Conservation (phyloP, 1,284 basidiomycete genomes). For the Melampsora americana region DNA sequence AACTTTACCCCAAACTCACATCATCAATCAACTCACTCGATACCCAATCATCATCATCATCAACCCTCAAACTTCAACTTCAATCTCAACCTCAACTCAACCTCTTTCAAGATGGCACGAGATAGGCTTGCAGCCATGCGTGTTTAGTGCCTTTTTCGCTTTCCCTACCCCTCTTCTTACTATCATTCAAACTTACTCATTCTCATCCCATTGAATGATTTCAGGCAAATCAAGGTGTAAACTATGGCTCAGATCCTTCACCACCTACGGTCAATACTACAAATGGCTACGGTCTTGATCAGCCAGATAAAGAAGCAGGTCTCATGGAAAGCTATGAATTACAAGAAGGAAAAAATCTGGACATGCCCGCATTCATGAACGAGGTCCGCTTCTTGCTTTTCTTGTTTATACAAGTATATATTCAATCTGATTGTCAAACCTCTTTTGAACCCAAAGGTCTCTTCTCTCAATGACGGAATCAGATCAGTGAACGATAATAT, state of each 20-base stretch:
- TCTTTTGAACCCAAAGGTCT: constrained; percentile 7
- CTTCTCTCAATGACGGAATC: constrained; percentile 37
- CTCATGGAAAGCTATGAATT: constrained; percentile 35
- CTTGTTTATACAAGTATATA: too few relatives aligned
- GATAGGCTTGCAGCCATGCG: constrained; percentile 41
- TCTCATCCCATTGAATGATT: not conserved
- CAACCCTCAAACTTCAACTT: too few relatives aligned
- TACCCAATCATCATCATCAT: too few relatives aligned
- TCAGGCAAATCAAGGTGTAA: constrained; percentile 13
- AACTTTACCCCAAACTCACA: too few relatives aligned
- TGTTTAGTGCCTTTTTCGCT: constrained; percentile 7
- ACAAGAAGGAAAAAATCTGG: constrained; percentile 30
- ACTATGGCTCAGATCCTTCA: constrained; percentile 11
- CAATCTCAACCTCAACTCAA: not conserved
- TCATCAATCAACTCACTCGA: too few relatives aligned
- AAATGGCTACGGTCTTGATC: not conserved
- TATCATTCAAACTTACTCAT: not conserved
- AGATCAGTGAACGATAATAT: constrained; percentile 33
- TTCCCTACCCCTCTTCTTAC: not conserved
- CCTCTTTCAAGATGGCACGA: constrained; percentile 27
- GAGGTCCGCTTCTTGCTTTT: constrained; percentile 7
- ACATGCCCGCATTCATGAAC: constrained; percentile 39
- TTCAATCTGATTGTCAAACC: not conserved
- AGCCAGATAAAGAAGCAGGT: constrained; percentile 11
- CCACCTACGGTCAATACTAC: constrained; percentile 8